phyloP scores from a whole-genome alignment of 2,329 filamentous ascomycete genomes.

The Exserohilum rostratum region DNA sequence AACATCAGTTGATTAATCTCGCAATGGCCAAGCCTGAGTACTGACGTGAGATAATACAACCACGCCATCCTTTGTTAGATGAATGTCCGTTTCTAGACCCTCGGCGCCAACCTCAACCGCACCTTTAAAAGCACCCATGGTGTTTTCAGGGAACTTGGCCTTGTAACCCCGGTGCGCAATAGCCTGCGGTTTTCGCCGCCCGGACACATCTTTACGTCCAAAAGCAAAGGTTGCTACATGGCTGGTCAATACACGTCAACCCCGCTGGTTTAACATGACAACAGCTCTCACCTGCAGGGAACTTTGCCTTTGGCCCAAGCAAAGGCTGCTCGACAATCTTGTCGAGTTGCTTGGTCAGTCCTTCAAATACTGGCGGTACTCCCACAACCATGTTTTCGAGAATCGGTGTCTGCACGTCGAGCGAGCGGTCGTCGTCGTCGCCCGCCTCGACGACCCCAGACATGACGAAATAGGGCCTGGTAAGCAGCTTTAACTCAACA shows the following conservation, averaged over 20 bases:
- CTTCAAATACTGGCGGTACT: constrained; percentile 46
- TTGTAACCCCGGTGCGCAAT: constrained; percentile 84
- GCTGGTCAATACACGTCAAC: constrained; percentile 19
- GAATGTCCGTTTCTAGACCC: constrained; percentile 87
- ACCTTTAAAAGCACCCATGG: constrained; percentile 75
- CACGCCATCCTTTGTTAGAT: constrained; percentile 79
- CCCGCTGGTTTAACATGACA: background rate
- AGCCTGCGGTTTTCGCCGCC: constrained; percentile 64
- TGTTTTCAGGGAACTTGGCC: constrained; percentile 81
- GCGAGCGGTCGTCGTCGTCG: constrained; percentile 19
- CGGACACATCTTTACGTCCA: constrained; percentile 43
- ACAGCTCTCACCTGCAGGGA: constrained; percentile 31
- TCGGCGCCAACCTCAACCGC: constrained; percentile 77
- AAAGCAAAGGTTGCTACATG: constrained; percentile 43
- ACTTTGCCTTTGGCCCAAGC: constrained; percentile 38
- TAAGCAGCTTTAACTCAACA: constrained; percentile 9
- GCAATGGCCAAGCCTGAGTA: background rate
- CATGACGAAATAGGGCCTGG: constrained; percentile 22
- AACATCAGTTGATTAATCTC: constrained; percentile 11
- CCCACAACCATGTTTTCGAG: constrained; percentile 47
- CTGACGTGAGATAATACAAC: constrained; percentile 83
- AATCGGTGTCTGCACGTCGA: constrained; percentile 41
- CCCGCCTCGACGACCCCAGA: constrained; percentile 24
- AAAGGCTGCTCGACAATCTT: constrained; percentile 45
- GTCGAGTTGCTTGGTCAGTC: constrained; percentile 42